Conservation (phyloP, 2,329 filamentous ascomycete species). For the Allantophomopsis cytisporea region DNA sequence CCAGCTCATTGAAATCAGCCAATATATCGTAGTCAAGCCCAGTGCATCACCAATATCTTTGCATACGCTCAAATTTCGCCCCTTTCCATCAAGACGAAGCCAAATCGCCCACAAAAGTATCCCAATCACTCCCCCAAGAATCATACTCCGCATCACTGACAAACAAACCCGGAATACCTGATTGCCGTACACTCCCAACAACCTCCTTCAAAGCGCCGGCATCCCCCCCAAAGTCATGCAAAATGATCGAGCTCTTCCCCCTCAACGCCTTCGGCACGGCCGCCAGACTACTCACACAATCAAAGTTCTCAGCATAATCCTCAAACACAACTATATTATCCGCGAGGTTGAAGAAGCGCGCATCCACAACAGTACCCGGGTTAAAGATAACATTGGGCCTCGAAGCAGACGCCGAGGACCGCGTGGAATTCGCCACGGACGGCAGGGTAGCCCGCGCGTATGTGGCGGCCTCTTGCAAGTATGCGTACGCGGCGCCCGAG, state of each 20-base stretch:
- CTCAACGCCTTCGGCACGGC: neutral
- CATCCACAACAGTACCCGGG: neutral
- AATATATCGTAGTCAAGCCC: too few species aligned
- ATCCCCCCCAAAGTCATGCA: neutral
- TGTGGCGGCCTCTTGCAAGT: neutral
- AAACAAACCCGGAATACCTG: neutral
- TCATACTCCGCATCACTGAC: neutral
- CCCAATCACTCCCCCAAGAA: neutral
- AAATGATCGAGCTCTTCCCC: neutral
- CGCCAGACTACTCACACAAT: neutral
- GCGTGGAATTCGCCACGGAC: neutral
- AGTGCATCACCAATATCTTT: too few species aligned
- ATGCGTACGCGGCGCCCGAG: neutral
- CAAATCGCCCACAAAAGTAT: neutral
- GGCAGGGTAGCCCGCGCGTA: neutral
- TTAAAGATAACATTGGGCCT: neutral
- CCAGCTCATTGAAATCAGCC: too few species aligned
- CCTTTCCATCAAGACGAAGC: too few species aligned
- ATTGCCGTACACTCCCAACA: neutral
- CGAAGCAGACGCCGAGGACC: too few species aligned
- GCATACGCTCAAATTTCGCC: too few species aligned
- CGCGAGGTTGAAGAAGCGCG: neutral
- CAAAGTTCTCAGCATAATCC: neutral
- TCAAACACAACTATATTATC: neutral
- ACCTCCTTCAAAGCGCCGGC: neutral